Conservation (phyloP, 75 land plant genomes). For the Selaginella tamariscina region DNA sequence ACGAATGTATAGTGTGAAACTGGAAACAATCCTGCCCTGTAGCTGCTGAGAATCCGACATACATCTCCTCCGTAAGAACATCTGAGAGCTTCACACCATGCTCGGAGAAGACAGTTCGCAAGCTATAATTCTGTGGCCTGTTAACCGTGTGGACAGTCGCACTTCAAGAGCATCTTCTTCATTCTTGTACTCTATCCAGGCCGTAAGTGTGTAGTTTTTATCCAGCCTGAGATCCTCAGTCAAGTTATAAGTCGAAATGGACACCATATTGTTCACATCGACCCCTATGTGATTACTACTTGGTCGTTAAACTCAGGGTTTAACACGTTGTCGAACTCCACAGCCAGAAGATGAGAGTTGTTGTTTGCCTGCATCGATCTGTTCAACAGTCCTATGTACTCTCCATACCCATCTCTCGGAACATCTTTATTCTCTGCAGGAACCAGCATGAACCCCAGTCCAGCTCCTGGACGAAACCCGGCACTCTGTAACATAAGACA, state of each 20-base stretch:
- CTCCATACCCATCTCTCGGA: not conserved
- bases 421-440: not conserved
- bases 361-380: not conserved
- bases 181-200: not conserved
- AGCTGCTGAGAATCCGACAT: not conserved
- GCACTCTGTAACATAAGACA: too few relatives aligned
- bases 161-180: not conserved
- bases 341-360: not conserved
- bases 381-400: not conserved
- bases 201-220: not conserved
- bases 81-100: not conserved
- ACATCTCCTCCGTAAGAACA: not conserved
- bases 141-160: not conserved
- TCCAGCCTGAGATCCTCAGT: not conserved
- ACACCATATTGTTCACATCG: not conserved
- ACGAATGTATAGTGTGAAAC: not conserved
- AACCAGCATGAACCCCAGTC: not conserved
- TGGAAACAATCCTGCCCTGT: conserved; percentile 1
- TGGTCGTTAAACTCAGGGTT: not conserved
- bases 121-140: not conserved
- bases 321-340: not conserved
- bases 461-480: not conserved
- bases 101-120: not conserved
- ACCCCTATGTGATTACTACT: not conserved
- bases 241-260: not conserved